phyloP scores from a whole-genome alignment of 495 filamentous ascomycete genomes.

The Podospora didyma region DNA sequence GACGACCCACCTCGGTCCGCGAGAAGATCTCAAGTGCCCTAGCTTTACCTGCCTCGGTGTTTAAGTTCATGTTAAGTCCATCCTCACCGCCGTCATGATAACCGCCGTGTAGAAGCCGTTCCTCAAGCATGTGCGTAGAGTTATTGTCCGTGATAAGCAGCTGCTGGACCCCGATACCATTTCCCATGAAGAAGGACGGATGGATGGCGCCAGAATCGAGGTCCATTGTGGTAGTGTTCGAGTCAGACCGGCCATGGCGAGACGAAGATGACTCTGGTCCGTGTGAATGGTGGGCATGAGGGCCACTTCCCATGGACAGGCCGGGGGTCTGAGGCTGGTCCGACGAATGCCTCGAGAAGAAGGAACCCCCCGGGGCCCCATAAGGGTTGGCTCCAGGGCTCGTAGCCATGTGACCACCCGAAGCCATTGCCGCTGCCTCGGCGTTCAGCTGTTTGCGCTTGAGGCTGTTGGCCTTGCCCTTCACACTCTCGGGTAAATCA shows the following conservation, averaged over 20 bases:
- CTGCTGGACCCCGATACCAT: constrained; percentile 27
- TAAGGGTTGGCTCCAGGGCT: constrained; percentile 34
- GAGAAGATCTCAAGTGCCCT: constrained; percentile 36
- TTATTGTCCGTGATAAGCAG: constrained; percentile 26
- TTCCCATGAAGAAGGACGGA: constrained; percentile 35
- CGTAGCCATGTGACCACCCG: constrained; percentile 20
- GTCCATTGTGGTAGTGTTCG: constrained; percentile 25
- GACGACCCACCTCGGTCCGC: constrained; percentile 34
- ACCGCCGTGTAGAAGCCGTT: constrained; percentile 36
- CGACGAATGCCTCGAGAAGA: constrained; percentile 32
- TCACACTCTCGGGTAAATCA: constrained; percentile 75
- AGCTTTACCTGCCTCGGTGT: constrained; percentile 26
- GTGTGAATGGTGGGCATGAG: constrained; percentile 28
- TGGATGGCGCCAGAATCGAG: constrained; percentile 25
- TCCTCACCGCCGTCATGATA: constrained; percentile 28
- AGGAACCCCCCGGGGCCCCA: constrained; percentile 25
- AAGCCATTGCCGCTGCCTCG: constrained; percentile 34
- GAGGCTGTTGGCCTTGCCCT: constrained; percentile 66
- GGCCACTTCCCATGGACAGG: constrained; percentile 23
- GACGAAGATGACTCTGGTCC: constrained; percentile 23
- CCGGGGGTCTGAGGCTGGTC: constrained; percentile 39
- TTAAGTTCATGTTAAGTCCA: constrained; percentile 21
- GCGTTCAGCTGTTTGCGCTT: constrained; percentile 53
- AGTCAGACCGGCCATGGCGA: constrained; percentile 24
- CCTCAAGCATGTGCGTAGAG: constrained; percentile 34